These are phyloP conservation scores for Aplosporella prunicola DNA, from an alignment of 2,329 filamentous ascomycete species.

Conservation along the genomic window DNA sequence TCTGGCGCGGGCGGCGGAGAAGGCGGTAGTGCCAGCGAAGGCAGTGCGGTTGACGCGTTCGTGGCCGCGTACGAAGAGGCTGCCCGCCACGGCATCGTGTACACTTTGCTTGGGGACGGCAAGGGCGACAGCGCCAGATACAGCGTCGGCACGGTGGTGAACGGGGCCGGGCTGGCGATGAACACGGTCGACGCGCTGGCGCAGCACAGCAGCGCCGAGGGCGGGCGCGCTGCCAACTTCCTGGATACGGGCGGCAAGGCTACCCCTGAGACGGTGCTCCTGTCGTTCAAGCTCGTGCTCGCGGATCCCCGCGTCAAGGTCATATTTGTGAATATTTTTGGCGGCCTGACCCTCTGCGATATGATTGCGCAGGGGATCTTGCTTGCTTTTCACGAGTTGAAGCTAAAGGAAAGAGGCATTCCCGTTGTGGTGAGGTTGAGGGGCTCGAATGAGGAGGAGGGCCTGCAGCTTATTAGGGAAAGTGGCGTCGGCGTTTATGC, in stretches of 20 bases:
- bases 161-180: constrained; percentile 84
- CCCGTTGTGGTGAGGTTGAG: constrained; percentile 70
- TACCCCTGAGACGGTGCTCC: constrained; percentile 69
- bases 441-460: constrained; percentile 64
- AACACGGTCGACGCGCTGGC: constrained; percentile 77
- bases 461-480: constrained; percentile 58
- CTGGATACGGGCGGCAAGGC: constrained; percentile 86
- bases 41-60: too few species aligned
- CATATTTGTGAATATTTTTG: constrained; percentile 64
- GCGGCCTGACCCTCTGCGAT: constrained; percentile 61
- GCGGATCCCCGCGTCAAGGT: constrained; percentile 62
- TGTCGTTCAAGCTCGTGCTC: constrained; percentile 64
- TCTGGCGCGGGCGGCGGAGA: too few species aligned
- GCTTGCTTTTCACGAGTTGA: constrained; percentile 60
- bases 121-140: constrained; percentile 35
- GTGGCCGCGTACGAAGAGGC: constrained; percentile 49
- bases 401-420: constrained; percentile 43
- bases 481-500: constrained; percentile 60
- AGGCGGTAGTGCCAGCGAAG: too few species aligned
- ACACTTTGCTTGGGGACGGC: constrained; percentile 47
- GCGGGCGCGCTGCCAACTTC: constrained; percentile 69
- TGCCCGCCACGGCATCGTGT: constrained; percentile 65
- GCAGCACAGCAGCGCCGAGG: constrained; percentile 34
- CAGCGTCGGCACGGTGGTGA: constrained; percentile 74
- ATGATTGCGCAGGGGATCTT: constrained; percentile 74